Conservation (phyloP, 2,329 filamentous ascomycete species). For the Venturia aucupariae region DNA sequence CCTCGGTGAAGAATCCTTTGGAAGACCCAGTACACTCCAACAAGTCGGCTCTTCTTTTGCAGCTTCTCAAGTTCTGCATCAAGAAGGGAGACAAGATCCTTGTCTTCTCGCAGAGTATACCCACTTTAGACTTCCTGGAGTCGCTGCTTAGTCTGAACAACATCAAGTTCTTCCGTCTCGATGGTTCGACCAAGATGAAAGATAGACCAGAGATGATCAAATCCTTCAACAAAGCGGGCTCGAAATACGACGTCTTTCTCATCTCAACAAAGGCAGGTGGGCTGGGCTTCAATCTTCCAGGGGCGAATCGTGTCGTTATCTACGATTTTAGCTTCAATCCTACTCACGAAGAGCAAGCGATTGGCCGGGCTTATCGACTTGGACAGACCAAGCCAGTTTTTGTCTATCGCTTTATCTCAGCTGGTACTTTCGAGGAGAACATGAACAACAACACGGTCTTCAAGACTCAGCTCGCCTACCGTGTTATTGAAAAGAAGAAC, state of each 20-base stretch:
- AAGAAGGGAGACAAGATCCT: constrained; percentile 62
- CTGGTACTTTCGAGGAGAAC: constrained; percentile 69
- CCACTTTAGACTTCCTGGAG: constrained; percentile 61
- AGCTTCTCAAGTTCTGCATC: constrained; percentile 59
- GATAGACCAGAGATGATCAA: constrained; percentile 56
- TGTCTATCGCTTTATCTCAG: constrained; percentile 73
- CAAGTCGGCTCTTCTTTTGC: constrained; percentile 57
- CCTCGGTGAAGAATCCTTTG: constrained; percentile 17
- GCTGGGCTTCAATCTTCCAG: constrained; percentile 71
- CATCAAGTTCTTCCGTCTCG: constrained; percentile 48
- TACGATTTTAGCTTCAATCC: constrained; percentile 81
- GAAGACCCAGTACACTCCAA: constrained; percentile 49
- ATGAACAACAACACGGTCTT: constrained; percentile 68
- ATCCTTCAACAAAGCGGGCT: constrained; percentile 52
- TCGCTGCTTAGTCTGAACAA: constrained; percentile 42
- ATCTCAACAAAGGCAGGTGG: constrained; percentile 80
- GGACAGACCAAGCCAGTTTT: constrained; percentile 73
- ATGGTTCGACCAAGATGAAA: constrained; percentile 51
- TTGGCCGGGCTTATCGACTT: constrained; percentile 77
- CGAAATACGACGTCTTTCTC: constrained; percentile 49
- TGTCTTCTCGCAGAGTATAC: constrained; percentile 67
- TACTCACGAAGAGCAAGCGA: constrained; percentile 72
- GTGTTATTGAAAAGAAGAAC: constrained; percentile 78
- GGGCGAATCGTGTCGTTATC: constrained; percentile 78
- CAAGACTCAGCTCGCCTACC: constrained; percentile 69